Percentiles rank a stretch among this genome's conserved stretches.
These are phyloP conservation scores for Xylaria scruposa DNA, from an alignment of 495 filamentous ascomycete genomes.

Conservation along the genomic window DNA sequence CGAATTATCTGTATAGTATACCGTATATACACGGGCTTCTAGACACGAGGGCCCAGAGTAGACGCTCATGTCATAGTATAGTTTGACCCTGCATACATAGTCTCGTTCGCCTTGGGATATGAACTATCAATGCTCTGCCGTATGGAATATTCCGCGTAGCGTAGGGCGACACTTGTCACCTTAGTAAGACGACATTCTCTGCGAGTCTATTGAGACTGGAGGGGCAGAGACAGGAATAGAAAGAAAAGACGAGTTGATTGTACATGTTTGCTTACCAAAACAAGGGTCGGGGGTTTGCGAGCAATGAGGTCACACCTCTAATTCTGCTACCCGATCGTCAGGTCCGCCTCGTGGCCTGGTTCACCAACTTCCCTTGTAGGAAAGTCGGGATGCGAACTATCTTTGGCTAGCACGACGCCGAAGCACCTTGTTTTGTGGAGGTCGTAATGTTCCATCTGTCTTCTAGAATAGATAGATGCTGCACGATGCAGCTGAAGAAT, in stretches of 20 bases:
- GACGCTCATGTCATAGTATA: background rate
- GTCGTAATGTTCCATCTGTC: slow-evolving; percentile 19
- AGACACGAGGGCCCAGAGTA: background rate
- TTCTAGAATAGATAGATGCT: slow-evolving; percentile 26
- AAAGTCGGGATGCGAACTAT: slow-evolving; percentile 23
- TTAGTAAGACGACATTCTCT: background rate
- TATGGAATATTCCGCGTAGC: background rate
- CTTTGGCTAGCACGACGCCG: slow-evolving; percentile 3
- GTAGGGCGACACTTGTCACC: background rate
- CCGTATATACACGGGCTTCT: background rate
- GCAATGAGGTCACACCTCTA: slow-evolving; percentile 16
- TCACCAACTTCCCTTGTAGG: slow-evolving; percentile 16
- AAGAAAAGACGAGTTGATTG: background rate
- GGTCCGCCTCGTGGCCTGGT: slow-evolving; percentile 17
- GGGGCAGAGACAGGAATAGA: background rate
- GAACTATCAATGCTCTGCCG: background rate
- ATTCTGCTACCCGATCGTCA: slow-evolving; percentile 5
- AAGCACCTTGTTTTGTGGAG: slow-evolving; percentile 13
- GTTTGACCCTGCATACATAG: background rate
- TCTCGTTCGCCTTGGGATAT: background rate
- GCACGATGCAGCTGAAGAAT: slow-evolving; percentile 14
- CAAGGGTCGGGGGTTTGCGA: slow-evolving; percentile 12
- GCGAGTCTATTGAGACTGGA: background rate
- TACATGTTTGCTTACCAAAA: slow-evolving; percentile 1
- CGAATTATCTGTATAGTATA: background rate